A percentile compares a stretch with the other conserved stretches of the same genome.
phyloP scores from a whole-genome alignment of 345 rosid species.

The Salix arbutifolia region DNA sequence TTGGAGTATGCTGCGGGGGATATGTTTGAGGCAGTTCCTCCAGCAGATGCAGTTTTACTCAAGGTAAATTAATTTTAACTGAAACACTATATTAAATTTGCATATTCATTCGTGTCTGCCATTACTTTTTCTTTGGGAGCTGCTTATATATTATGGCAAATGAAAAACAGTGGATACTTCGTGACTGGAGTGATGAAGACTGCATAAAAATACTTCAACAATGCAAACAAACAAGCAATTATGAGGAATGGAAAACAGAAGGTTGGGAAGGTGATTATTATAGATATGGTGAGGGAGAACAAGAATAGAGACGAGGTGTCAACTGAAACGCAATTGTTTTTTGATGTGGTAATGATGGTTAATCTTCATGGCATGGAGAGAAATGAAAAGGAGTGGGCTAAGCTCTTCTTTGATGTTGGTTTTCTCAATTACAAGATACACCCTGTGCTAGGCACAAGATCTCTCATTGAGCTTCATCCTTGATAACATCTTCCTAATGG shows the following conservation, averaged over 20 bases:
- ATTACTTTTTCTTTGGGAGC: too few relatives aligned
- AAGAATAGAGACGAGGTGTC: background rate
- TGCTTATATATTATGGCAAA: too few relatives aligned
- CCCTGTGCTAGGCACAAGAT: slow-evolving; percentile 12
- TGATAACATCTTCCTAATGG: background rate
- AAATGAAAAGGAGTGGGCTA: slow-evolving; percentile 26
- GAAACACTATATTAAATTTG: too few relatives aligned
- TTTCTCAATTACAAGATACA: slow-evolving; percentile 25
- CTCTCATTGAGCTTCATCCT: slow-evolving; percentile 30
- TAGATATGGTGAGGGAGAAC: slow-evolving; percentile 10
- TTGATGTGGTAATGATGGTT: slow-evolving; percentile 22
- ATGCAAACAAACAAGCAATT: slow-evolving; percentile 17
- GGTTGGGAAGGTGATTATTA: slow-evolving; percentile 9
- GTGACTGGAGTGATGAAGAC: slow-evolving; percentile 10
- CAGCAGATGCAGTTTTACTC: too few relatives aligned
- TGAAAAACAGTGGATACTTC: slow-evolving; percentile 1
- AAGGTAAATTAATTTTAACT: too few relatives aligned
- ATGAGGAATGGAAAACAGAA: background rate
- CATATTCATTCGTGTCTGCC: too few relatives aligned
- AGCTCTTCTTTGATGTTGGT: slow-evolving; percentile 28
- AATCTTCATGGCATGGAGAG: slow-evolving; percentile 10
- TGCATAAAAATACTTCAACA: slow-evolving; percentile 7
- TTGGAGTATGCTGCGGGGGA: too few relatives aligned
- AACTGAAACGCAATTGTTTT: slow-evolving; percentile 11
- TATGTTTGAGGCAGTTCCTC: too few relatives aligned